phyloP scores from a whole-genome alignment of 2,329 filamentous ascomycete species.

The Calonectria fujianensis region DNA sequence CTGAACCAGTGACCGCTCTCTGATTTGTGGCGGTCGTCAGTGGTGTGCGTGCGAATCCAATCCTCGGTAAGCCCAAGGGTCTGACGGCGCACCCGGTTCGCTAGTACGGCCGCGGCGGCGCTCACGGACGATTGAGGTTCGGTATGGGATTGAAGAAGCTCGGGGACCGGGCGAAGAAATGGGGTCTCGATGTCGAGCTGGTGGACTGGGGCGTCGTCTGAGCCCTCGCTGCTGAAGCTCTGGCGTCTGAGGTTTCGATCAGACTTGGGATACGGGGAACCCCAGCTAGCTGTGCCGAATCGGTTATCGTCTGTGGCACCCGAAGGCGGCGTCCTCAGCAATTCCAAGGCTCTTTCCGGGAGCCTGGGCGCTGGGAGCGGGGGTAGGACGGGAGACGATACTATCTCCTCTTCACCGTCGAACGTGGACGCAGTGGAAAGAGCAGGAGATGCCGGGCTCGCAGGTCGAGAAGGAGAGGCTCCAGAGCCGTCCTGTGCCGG shows the following conservation, averaged over 20 bases:
- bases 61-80: slow-evolving; percentile 83
- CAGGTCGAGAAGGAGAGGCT: slow-evolving; percentile 60
- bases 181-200: slow-evolving; percentile 78
- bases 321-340: slow-evolving; percentile 73
- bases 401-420: slow-evolving; percentile 73
- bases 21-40: slow-evolving; percentile 76
- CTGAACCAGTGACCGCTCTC: slow-evolving; percentile 90
- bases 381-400: slow-evolving; percentile 75
- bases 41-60: slow-evolving; percentile 90
- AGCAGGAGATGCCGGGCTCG: slow-evolving; percentile 72
- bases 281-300: slow-evolving; percentile 88
- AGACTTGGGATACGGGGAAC: slow-evolving; percentile 88
- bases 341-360: slow-evolving; percentile 72
- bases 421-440: slow-evolving; percentile 78
- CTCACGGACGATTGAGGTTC: slow-evolving; percentile 62
- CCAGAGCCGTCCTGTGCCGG: slow-evolving; percentile 74
- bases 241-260: slow-evolving; percentile 71
- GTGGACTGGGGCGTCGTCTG: slow-evolving; percentile 77
- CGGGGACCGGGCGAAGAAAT: slow-evolving; percentile 75
- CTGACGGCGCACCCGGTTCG: slow-evolving; percentile 76
- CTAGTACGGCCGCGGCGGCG: slow-evolving; percentile 77
- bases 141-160: slow-evolving; percentile 58
- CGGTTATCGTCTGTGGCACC: slow-evolving; percentile 60
- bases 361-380: slow-evolving; percentile 76
- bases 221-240: slow-evolving; percentile 75